Conservation (phyloP, 768 basidiomycete genomes). For the Tulasnella sp. region DNA sequence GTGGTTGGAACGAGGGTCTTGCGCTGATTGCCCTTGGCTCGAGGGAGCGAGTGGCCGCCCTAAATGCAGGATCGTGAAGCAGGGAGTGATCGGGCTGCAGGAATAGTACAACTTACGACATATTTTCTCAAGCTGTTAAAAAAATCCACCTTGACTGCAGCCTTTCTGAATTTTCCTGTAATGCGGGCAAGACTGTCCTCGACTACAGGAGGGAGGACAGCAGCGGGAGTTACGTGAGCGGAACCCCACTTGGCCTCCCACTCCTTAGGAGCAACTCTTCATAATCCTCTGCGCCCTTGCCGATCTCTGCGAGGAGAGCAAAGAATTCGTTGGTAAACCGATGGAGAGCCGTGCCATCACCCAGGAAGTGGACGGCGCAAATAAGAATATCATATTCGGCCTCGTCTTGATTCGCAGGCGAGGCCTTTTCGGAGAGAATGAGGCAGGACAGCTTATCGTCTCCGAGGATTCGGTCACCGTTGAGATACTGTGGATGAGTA, state of each 20-base stretch:
- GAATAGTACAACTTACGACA: constrained; percentile 44
- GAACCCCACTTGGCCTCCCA: constrained; percentile 36
- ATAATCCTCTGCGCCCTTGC: constrained; percentile 28
- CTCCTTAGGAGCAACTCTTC: constrained; percentile 35
- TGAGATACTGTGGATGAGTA: constrained; percentile 66
- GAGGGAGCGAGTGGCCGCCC: constrained; percentile 73
- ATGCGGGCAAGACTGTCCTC: constrained; percentile 49
- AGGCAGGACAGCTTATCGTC: constrained; percentile 63
- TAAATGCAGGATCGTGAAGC: constrained; percentile 32
- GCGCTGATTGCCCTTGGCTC: constrained; percentile 36
- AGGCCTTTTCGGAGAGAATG: constrained; percentile 35
- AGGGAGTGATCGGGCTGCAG: background rate
- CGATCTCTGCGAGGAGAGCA: constrained; percentile 47
- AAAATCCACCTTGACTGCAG: constrained; percentile 56
- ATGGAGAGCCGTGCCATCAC: constrained; percentile 85
- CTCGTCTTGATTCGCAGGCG: constrained; percentile 33
- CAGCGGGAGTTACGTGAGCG: background rate
- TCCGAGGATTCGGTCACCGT: constrained; percentile 70
- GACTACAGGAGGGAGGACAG: constrained; percentile 43
- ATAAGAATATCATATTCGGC: constrained; percentile 60
- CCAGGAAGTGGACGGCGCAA: constrained; percentile 74
- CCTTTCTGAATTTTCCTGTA: constrained; percentile 42
- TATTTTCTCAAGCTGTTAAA: constrained; percentile 49
- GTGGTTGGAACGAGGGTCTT: constrained; percentile 50
- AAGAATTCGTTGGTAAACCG: constrained; percentile 79